Evolutionary conservation across 176 grass and related monocot genomes (phyloP).

Genomic region (Zea luxurians): DNA sequence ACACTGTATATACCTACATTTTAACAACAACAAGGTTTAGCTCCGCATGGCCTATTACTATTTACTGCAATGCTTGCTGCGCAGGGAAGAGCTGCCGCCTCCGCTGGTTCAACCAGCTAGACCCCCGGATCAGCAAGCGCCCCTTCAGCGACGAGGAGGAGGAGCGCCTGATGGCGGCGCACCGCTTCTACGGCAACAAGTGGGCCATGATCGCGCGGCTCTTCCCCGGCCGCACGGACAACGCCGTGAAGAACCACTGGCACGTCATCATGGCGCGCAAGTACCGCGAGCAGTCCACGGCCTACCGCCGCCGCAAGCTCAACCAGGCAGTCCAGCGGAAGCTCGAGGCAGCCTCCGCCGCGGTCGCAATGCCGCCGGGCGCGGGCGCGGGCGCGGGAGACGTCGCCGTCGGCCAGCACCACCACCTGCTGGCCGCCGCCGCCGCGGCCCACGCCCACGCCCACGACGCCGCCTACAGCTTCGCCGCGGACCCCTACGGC

Average conservation of each 20-base stretch:
- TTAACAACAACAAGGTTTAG: too few species aligned
- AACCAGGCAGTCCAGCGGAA: slow-evolving; percentile 65
- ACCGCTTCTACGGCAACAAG: slow-evolving; percentile 88
- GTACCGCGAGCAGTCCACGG: slow-evolving; percentile 75
- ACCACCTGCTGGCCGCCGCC: slow-evolving; percentile 15
- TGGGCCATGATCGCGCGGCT: slow-evolving; percentile 93
- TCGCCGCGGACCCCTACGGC: slow-evolving; percentile 31
- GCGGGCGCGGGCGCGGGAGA: neutral
- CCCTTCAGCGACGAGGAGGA: slow-evolving; percentile 87
- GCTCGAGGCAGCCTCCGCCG: slow-evolving; percentile 39
- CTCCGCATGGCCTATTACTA: too few species aligned
- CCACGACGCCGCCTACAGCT: slow-evolving; percentile 20
- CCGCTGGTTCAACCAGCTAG: slow-evolving; percentile 94
- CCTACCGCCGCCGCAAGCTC: slow-evolving; percentile 80
- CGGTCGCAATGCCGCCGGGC: slow-evolving; percentile 7
- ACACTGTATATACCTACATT: too few species aligned
- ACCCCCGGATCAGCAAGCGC: slow-evolving; percentile 79
- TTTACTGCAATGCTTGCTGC: too few species aligned
- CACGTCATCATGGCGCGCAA: slow-evolving; percentile 98
- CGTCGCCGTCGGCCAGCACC: neutral
- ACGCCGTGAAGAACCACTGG: slow-evolving; percentile 98
- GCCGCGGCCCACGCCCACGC: neutral
- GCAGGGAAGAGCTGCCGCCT: slow-evolving; percentile 93
- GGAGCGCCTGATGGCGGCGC: slow-evolving; percentile 80
- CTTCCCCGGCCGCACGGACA: slow-evolving; percentile 91